These are phyloP conservation scores for Amaranthus hypochondriacus DNA, from an alignment of 148 eudicot species.

Conservation along the genomic window DNA sequence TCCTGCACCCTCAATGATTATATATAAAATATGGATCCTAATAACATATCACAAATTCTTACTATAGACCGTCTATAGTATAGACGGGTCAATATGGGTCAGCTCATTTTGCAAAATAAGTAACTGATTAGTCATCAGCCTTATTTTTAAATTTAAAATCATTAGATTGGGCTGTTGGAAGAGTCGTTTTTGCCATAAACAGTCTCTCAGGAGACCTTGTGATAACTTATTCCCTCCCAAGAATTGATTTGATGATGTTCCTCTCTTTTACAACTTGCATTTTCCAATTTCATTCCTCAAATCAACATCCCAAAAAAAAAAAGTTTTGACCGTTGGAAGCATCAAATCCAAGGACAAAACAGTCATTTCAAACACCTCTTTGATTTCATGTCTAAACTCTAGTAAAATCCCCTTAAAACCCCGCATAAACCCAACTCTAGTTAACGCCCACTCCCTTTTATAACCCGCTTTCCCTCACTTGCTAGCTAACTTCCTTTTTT, in stretches of 20 bases:
- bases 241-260: neutral
- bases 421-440: neutral
- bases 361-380: neutral
- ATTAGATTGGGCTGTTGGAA: too few relatives aligned
- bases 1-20: too few relatives aligned
- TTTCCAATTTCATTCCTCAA: neutral
- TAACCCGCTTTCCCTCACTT: neutral
- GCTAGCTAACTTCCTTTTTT: neutral
- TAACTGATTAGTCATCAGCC: too few relatives aligned
- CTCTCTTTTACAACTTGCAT: constrained; percentile 11
- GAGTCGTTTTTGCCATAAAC: too few relatives aligned
- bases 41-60: too few relatives aligned
- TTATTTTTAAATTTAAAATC: too few relatives aligned
- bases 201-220: too few relatives aligned
- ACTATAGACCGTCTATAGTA: too few relatives aligned
- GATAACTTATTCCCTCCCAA: too few relatives aligned
- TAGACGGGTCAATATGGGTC: too few relatives aligned
- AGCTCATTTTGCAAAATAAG: too few relatives aligned
- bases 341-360: neutral
- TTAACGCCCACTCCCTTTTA: constrained; percentile 1
- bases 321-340: constrained; percentile 7
- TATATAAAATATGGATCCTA: too few relatives aligned
- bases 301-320: neutral
- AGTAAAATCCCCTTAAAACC: neutral
- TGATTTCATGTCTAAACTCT: constrained; percentile 6